Evolutionary conservation across 495 filamentous ascomycete genomes (phyloP).

Genomic region (Penicillium cataractarum): DNA sequence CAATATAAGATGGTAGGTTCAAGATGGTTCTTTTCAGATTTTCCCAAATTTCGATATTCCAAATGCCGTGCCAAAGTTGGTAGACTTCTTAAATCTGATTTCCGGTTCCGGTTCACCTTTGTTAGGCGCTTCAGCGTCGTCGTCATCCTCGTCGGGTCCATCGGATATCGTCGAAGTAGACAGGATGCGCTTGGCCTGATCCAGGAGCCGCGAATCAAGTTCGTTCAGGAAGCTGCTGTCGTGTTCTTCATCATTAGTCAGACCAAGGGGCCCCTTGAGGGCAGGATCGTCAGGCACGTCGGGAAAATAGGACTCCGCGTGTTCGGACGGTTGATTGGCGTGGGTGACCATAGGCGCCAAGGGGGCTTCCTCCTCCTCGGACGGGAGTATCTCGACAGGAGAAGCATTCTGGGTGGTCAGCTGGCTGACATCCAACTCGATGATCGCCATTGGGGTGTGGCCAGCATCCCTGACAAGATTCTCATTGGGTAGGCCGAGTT

Average conservation of each 20-base stretch:
- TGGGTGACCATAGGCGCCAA: slow-evolving; percentile 36
- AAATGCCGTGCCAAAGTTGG: slow-evolving; percentile 63
- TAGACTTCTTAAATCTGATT: slow-evolving; percentile 60
- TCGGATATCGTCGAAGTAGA: slow-evolving; percentile 22
- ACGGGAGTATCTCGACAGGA: slow-evolving; percentile 23
- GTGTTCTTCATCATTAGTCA: slow-evolving; percentile 46
- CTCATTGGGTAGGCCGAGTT: slow-evolving; percentile 42
- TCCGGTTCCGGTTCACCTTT: slow-evolving; percentile 56
- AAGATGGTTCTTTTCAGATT: slow-evolving; percentile 15
- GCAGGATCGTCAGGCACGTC: slow-evolving; percentile 49
- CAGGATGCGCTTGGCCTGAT: slow-evolving; percentile 40
- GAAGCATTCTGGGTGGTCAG: slow-evolving; percentile 34
- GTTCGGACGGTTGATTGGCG: slow-evolving; percentile 42
- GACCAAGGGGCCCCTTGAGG: slow-evolving; percentile 48
- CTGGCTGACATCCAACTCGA: slow-evolving; percentile 41
- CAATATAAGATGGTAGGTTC: slow-evolving; percentile 12
- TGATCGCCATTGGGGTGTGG: slow-evolving; percentile 52
- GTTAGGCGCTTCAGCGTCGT: slow-evolving; percentile 30
- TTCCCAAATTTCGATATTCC: slow-evolving; percentile 33
- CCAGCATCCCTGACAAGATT: slow-evolving; percentile 48
- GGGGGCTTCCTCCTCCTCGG: slow-evolving; percentile 31
- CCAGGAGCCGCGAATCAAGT: slow-evolving; percentile 48
- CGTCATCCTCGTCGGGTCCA: slow-evolving; percentile 32
- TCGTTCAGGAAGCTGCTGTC: slow-evolving; percentile 46
- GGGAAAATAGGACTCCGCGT: slow-evolving; percentile 47